phyloP scores from a whole-genome alignment of 257 asterid species.

The Lycium ferocissimum region DNA sequence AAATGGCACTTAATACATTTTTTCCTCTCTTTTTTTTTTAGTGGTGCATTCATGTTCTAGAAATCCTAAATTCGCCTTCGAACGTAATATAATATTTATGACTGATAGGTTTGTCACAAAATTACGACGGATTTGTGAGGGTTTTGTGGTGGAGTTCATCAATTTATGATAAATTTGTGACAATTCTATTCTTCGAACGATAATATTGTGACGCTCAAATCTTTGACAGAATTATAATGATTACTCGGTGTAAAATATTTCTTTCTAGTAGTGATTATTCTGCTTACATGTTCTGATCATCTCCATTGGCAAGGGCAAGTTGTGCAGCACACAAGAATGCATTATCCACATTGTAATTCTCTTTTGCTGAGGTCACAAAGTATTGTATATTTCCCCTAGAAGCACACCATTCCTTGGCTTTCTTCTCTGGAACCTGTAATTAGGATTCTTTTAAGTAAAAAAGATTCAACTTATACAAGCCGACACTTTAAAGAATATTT shows the following conservation, averaged over 20 bases:
- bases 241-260: background rate
- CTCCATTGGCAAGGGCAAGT: conserved; percentile 62
- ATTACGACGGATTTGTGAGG: no score
- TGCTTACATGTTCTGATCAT: conserved; percentile 41
- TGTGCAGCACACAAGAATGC: conserved; percentile 67
- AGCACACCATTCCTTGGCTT: conserved; percentile 74
- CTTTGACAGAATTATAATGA: background rate
- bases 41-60: no score
- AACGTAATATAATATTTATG: no score
- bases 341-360: conserved; percentile 68
- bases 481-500: background rate
- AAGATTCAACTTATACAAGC: background rate
- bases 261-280: background rate
- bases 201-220: no score
- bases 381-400: conserved; percentile 79
- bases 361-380: conserved; percentile 88
- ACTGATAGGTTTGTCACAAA: no score
- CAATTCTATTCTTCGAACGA: no score
- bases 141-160: no score
- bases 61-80: no score
- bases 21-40: no score
- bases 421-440: conserved; percentile 65
- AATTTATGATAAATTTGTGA: no score
- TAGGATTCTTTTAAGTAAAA: background rate
- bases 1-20: no score